A percentile compares a stretch with the other conserved stretches of the same genome.
These are phyloP conservation scores for Erythrophleum fordii DNA, from an alignment of 306 rosid genomes.

Conservation along the genomic window DNA sequence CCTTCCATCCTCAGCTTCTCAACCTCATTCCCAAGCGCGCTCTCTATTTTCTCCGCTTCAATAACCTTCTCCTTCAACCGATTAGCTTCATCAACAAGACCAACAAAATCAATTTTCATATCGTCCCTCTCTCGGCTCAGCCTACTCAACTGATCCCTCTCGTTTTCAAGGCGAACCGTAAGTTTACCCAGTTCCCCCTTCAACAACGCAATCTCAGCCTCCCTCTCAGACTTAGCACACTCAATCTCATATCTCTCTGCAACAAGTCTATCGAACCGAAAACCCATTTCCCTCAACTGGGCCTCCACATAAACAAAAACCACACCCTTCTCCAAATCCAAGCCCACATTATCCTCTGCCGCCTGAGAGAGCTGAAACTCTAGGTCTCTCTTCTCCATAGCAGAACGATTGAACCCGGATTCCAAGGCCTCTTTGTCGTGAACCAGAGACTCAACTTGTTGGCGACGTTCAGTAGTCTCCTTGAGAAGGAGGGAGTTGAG, in stretches of 20 bases:
- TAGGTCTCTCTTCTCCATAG: conserved; percentile 39
- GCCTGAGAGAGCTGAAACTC: conserved; percentile 35
- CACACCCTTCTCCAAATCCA: conserved; percentile 53
- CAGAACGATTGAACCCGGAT: conserved; percentile 37
- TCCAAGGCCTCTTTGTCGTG: conserved; percentile 44
- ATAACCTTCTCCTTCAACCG: conserved; percentile 44
- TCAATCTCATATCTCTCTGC: conserved; percentile 49
- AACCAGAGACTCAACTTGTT: conserved; percentile 50
- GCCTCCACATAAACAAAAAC: conserved; percentile 40
- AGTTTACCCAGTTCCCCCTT: conserved; percentile 39
- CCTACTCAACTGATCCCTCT: conserved; percentile 36
- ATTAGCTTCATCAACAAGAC: conserved; percentile 34
- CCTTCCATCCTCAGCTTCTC: conserved; percentile 41
- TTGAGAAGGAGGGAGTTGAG: conserved; percentile 67
- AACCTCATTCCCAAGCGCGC: conserved; percentile 22
- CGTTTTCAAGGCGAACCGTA: conserved; percentile 36
- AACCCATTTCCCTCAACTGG: conserved; percentile 50
- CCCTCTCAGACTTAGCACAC: conserved; percentile 35
- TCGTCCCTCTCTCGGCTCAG: conserved; percentile 57
- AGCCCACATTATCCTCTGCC: conserved; percentile 28
- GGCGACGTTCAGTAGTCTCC: conserved; percentile 58
- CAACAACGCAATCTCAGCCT: conserved; percentile 45
- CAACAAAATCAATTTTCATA: conserved; percentile 33
- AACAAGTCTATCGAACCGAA: conserved; percentile 18
- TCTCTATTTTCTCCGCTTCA: conserved; percentile 48